Evolutionary conservation across 2,329 filamentous ascomycete genomes (phyloP).

Genomic region (Microsporum ferrugineum): DNA sequence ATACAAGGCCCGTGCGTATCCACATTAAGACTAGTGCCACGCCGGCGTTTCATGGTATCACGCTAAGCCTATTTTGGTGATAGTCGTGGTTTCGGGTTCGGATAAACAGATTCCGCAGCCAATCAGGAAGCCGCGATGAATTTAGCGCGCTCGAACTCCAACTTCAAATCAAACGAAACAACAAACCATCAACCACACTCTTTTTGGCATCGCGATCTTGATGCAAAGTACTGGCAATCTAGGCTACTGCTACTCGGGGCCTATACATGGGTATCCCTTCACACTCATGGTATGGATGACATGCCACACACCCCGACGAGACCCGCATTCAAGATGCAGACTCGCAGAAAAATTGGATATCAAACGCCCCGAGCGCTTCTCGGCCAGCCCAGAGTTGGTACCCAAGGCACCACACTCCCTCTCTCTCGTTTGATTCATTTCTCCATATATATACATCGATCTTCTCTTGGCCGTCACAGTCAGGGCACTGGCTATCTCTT

Average conservation of each 20-base stretch:
- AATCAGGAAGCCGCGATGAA: background rate
- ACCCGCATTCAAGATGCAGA: background rate
- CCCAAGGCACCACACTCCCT: background rate
- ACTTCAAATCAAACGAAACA: conserved; percentile 1
- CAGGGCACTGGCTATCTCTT: background rate
- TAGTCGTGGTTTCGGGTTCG: background rate
- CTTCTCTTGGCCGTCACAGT: background rate
- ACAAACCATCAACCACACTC: background rate
- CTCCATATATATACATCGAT: background rate
- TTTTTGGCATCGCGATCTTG: conserved; percentile 1
- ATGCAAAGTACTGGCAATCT: background rate
- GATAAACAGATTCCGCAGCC: background rate
- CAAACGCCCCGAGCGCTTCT: conserved; percentile 1
- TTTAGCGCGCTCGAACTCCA: background rate
- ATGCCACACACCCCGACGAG: background rate
- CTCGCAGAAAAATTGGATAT: conserved; percentile 1
- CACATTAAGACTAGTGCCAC: background rate
- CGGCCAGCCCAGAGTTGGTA: background rate
- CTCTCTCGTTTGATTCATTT: background rate
- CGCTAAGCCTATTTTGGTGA: background rate
- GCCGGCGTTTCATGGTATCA: background rate
- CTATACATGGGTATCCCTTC: conserved; percentile 6
- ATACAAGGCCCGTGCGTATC: background rate
- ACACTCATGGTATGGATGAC: background rate
- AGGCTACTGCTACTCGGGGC: background rate